Conservation (phyloP, 225 moss, liverwort and hornwort species). For the Polytrichum commune region DNA sequence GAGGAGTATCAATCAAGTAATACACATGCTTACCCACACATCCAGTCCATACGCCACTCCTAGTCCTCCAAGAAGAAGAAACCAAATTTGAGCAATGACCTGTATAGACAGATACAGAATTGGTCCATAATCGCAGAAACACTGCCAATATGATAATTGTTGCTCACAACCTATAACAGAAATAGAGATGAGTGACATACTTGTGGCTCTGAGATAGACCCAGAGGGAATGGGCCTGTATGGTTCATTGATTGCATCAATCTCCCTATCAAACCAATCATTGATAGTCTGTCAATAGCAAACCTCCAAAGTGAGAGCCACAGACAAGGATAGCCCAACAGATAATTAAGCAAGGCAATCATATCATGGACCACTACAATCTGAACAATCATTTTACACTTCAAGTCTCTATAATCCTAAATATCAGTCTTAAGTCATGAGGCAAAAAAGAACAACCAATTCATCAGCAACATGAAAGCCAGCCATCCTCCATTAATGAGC, state of each 20-base stretch:
- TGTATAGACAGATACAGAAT: conserved; percentile 24
- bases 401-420: too few species aligned
- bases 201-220: conserved; percentile 79
- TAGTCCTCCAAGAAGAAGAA: conserved; percentile 84
- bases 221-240: conserved; percentile 95
- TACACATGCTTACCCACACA: conserved; percentile 63
- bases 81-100: conserved; percentile 88
- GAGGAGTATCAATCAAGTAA: too few species aligned
- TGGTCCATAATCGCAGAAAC: not conserved
- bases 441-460: too few species aligned
- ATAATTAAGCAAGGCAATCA: too few species aligned
- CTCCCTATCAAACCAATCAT: conserved; percentile 95
- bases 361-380: too few species aligned
- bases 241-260: conserved; percentile 99
- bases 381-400: too few species aligned
- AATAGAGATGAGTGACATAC: conserved; percentile 33
- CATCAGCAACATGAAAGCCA: too few species aligned
- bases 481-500: too few species aligned
- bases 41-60: conserved; percentile 79
- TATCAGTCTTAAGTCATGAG: too few species aligned
- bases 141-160: not conserved
- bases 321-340: not conserved
- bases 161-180: not conserved
- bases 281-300: conserved; percentile 73
- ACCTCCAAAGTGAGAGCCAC: conserved; percentile 17